Evolutionary conservation across 1,284 basidiomycete species (phyloP).

Genomic region (Ceratobasidium sp.): DNA sequence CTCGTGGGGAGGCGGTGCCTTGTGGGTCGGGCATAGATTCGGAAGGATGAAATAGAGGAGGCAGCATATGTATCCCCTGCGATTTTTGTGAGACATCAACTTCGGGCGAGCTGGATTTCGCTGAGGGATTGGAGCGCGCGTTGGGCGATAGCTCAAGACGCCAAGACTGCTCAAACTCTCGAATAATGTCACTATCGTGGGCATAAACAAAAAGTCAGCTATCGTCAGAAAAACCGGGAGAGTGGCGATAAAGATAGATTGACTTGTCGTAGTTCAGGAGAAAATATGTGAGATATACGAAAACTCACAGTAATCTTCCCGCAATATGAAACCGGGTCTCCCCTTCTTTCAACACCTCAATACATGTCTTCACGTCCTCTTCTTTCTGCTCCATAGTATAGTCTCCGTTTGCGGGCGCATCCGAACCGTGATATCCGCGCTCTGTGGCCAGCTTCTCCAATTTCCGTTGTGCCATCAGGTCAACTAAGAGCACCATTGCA

Average conservation of each 20-base stretch:
- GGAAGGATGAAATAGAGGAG: background rate
- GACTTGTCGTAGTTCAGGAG: background rate
- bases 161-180: conserved; percentile 19
- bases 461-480: conserved; percentile 2
- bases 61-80: too few relatives aligned
- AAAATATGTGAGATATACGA: too few relatives aligned
- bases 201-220: background rate
- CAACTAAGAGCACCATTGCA: conserved; percentile 6
- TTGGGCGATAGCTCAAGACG: conserved; percentile 6
- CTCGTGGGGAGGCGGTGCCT: background rate
- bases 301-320: conserved; percentile 10
- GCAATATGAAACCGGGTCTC: conserved; percentile 10
- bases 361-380: conserved; percentile 13
- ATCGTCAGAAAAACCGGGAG: background rate
- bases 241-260: background rate
- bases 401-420: background rate
- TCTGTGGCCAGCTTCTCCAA: background rate
- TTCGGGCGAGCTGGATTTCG: background rate
- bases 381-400: conserved; percentile 22
- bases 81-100: too few relatives aligned
- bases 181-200: conserved; percentile 3
- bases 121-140: background rate
- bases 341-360: background rate
- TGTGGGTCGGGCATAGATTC: background rate
- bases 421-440: background rate